These are phyloP conservation scores for Diaporthe aspalathi DNA, from an alignment of 2,329 filamentous ascomycete species.

Conservation along the genomic window DNA sequence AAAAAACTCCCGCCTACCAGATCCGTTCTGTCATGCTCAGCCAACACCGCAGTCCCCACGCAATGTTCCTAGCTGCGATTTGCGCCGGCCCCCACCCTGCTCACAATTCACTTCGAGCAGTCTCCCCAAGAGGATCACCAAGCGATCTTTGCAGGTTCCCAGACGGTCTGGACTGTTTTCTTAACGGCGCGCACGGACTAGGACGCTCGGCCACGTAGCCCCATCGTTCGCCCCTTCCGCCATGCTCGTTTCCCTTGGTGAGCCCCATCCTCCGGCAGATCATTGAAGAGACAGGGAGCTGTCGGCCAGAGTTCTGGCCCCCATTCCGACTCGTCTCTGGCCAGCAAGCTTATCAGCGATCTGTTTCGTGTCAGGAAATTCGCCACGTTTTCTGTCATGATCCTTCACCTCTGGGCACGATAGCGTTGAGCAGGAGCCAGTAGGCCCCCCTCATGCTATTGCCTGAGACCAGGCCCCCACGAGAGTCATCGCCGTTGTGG, in stretches of 20 bases:
- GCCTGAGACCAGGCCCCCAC: conserved; percentile 29
- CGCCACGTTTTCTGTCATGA: conserved; percentile 20
- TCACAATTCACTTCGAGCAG: not conserved
- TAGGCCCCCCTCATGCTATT: conserved; percentile 17
- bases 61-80: conserved; percentile 33
- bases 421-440: not conserved
- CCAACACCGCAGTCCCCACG: conserved; percentile 33
- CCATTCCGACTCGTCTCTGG: conserved; percentile 27
- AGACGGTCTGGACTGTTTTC: not conserved
- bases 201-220: not conserved
- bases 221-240: not conserved
- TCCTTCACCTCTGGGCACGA: conserved; percentile 7
- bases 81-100: conserved; percentile 33
- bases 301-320: conserved; percentile 24
- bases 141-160: conserved; percentile 16
- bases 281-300: not conserved
- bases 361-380: conserved; percentile 1
- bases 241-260: not conserved
- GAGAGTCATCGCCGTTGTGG: not conserved
- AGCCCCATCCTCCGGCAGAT: conserved; percentile 12
- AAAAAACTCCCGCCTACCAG: too few relatives aligned
- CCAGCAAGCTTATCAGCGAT: conserved; percentile 10
- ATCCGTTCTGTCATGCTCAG: conserved; percentile 9
- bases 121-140: conserved; percentile 6
- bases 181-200: not conserved